phyloP scores from a whole-genome alignment of 495 filamentous ascomycete genomes.

The Pseudoneurospora amorphoporcata region DNA sequence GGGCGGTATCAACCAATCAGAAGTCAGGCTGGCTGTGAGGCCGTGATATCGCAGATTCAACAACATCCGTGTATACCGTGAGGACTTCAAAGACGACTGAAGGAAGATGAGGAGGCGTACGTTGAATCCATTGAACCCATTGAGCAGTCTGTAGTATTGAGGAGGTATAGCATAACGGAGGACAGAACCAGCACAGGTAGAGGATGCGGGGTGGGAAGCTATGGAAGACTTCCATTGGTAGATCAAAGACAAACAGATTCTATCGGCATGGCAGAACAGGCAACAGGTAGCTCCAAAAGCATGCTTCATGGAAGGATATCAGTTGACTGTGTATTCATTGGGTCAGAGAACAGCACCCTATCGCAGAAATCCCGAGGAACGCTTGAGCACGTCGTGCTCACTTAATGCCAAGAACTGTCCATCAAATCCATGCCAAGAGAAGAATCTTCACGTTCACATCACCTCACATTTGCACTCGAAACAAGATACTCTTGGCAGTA shows the following conservation, averaged over 20 bases:
- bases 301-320: neutral
- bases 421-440: neutral
- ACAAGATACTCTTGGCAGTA: constrained; percentile 9
- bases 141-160: neutral
- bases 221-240: neutral
- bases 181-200: neutral
- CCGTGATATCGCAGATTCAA: neutral
- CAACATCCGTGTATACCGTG: neutral
- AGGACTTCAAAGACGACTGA: neutral
- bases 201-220: neutral
- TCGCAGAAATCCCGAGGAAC: neutral
- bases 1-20: neutral
- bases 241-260: neutral
- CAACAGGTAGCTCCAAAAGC: neutral
- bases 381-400: neutral
- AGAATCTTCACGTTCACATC: neutral
- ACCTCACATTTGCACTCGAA: constrained; percentile 1
- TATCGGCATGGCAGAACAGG: neutral
- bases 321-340: neutral
- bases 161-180: neutral
- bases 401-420: neutral
- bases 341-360: neutral
- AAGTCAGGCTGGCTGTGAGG: neutral
- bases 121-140: neutral
- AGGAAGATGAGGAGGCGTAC: neutral